Evolutionary conservation across 371 early-diverging fungal species (phyloP).

Genomic region (Neoconidiobolus thromboides): DNA sequence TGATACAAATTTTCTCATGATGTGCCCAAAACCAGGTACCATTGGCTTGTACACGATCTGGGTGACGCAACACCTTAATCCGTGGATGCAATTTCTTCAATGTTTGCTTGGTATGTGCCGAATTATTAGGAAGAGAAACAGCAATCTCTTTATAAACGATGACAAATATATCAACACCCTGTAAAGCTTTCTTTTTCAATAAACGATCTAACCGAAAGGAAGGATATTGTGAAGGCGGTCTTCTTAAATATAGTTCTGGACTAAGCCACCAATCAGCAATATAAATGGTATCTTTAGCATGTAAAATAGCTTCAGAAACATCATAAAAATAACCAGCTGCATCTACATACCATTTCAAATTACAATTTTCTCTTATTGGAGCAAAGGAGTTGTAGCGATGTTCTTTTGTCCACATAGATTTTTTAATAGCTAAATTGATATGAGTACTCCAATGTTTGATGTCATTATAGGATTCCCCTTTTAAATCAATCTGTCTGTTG

Average conservation of each 20-base stretch:
- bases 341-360: slow-evolving; percentile 57
- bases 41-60: slow-evolving; percentile 42
- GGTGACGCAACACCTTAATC: slow-evolving; percentile 72
- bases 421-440: neutral
- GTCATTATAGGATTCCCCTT: neutral
- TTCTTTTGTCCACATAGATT: neutral
- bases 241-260: slow-evolving; percentile 62
- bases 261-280: slow-evolving; percentile 88
- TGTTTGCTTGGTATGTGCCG: slow-evolving; percentile 60
- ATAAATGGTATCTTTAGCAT: slow-evolving; percentile 54
- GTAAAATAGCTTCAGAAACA: slow-evolving; percentile 54
- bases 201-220: slow-evolving; percentile 67
- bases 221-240: slow-evolving; percentile 51
- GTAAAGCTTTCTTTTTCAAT: slow-evolving; percentile 59
- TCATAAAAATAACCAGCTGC: slow-evolving; percentile 69
- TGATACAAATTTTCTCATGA: slow-evolving; percentile 57
- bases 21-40: slow-evolving; percentile 67
- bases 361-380: slow-evolving; percentile 43
- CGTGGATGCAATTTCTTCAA: slow-evolving; percentile 59
- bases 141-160: slow-evolving; percentile 81
- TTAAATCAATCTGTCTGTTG: neutral
- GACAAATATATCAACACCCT: slow-evolving; percentile 79
- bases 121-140: slow-evolving; percentile 55
- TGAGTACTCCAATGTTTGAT: neutral
- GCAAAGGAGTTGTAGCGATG: slow-evolving; percentile 69